phyloP scores from a whole-genome alignment of 805 yeast genomes.

The Ogataea siamensis region DNA sequence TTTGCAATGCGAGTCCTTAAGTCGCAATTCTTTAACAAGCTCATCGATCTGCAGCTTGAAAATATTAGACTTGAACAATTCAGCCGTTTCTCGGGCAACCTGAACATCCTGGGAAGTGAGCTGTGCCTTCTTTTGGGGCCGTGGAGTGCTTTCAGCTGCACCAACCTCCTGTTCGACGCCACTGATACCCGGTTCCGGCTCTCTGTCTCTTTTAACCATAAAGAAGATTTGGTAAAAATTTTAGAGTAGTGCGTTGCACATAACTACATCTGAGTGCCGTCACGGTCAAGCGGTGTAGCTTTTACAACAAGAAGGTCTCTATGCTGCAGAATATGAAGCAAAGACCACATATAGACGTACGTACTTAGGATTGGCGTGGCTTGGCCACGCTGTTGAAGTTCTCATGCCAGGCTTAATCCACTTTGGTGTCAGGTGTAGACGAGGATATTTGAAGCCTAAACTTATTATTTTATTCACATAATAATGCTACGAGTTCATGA shows the following conservation, averaged over 20 bases:
- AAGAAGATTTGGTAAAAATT: conserved; percentile 8
- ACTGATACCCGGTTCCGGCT: conserved; percentile 4
- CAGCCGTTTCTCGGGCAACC: conserved; percentile 90
- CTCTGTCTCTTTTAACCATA: conserved; percentile 13
- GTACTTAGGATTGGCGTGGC: no score
- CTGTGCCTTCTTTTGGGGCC: conserved; percentile 5
- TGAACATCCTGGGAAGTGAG: conserved; percentile 81
- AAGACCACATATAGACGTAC: not conserved
- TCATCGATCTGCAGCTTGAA: conserved; percentile 96
- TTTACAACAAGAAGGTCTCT: no score
- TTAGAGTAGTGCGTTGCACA: conserved; percentile 13
- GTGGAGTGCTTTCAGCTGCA: not conserved
- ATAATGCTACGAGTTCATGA: conserved; percentile 4
- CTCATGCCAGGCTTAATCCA: no score
- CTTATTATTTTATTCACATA: not conserved
- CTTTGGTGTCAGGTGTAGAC: conserved; percentile 9
- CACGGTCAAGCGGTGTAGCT: no score
- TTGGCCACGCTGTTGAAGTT: no score
- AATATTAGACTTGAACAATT: conserved; percentile 89
- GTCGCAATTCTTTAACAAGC: conserved; percentile 71
- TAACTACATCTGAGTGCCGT: conserved; percentile 2
- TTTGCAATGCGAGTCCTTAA: conserved; percentile 66
- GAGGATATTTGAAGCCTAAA: conserved; percentile 8
- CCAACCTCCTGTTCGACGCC: not conserved
- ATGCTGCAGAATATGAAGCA: no score